Evolutionary conservation across 2,329 filamentous ascomycete species (phyloP).

Genomic region (Phialocephala sp.): DNA sequence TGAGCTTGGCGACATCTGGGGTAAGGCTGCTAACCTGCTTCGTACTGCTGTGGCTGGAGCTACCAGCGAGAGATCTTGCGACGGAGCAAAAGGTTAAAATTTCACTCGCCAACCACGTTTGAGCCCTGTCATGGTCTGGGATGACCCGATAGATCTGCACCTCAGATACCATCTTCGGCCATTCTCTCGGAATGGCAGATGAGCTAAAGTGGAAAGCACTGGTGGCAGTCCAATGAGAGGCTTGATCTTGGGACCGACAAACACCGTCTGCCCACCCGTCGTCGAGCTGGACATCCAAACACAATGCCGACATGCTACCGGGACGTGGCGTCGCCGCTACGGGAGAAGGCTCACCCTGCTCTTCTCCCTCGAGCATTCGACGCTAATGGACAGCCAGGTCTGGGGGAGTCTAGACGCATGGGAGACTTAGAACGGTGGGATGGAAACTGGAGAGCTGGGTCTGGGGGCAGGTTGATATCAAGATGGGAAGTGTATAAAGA

Average conservation of each 20-base stretch:
- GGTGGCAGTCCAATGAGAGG: neutral
- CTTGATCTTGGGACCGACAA: neutral
- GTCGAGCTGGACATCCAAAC: slow-evolving; percentile 15
- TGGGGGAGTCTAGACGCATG: slow-evolving; percentile 14
- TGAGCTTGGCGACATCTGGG: slow-evolving; percentile 5
- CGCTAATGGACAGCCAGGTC: neutral
- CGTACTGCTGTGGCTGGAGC: neutral
- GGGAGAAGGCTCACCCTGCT: neutral
- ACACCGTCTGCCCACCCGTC: slow-evolving; percentile 11
- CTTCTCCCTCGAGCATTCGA: neutral
- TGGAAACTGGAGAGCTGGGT: slow-evolving; percentile 19
- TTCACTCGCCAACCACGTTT: too few relatives aligned
- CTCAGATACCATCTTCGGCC: slow-evolving; percentile 16
- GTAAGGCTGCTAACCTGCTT: slow-evolving; percentile 4
- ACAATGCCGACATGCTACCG: slow-evolving; percentile 2
- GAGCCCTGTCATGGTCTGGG: too few relatives aligned
- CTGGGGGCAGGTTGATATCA: slow-evolving; percentile 17
- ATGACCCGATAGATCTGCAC: slow-evolving; percentile 16
- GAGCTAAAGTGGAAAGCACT: slow-evolving; percentile 1
- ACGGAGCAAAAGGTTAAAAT: neutral
- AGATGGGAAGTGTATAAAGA: slow-evolving; percentile 25
- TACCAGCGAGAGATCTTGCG: slow-evolving; percentile 21
- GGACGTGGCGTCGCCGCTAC: neutral
- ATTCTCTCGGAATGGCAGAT: slow-evolving; percentile 12
- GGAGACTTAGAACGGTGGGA: neutral